Conservation (phyloP, 805 yeast species). For the Schwanniomyces yamadae region DNA sequence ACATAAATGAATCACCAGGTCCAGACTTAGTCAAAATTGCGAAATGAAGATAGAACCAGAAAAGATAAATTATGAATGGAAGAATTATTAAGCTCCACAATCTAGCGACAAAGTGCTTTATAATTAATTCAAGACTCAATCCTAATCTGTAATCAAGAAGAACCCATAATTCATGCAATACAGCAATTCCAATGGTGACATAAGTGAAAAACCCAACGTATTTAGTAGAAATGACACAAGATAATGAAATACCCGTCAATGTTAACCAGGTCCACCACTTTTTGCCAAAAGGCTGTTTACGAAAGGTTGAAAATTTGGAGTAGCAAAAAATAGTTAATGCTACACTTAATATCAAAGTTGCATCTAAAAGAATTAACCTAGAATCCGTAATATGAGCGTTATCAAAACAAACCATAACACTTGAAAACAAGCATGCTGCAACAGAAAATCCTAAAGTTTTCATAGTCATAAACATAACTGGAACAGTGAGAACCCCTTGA, state of each 20-base stretch:
- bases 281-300: slow-evolving; percentile 61
- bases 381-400: slow-evolving; percentile 90
- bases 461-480: slow-evolving; percentile 79
- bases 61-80: slow-evolving; percentile 79
- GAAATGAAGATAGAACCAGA: slow-evolving; percentile 93
- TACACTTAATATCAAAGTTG: slow-evolving; percentile 80
- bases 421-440: slow-evolving; percentile 73
- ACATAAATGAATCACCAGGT: slow-evolving; percentile 94
- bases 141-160: slow-evolving; percentile 73
- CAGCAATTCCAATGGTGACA: slow-evolving; percentile 84
- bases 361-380: slow-evolving; percentile 86
- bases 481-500: slow-evolving; percentile 81
- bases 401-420: slow-evolving; percentile 76
- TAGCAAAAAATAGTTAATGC: slow-evolving; percentile 78
- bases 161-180: slow-evolving; percentile 82
- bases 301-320: slow-evolving; percentile 69
- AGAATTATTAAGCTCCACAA: slow-evolving; percentile 66
- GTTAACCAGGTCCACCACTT: slow-evolving; percentile 88
- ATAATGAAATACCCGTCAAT: slow-evolving; percentile 79
- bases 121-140: slow-evolving; percentile 52
- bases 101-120: slow-evolving; percentile 75
- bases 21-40: slow-evolving; percentile 81
- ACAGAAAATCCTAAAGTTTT: slow-evolving; percentile 81
- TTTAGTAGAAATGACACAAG: slow-evolving; percentile 92
- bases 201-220: slow-evolving; percentile 95